These are phyloP conservation scores for Achlya hypogyna DNA, from an alignment of 352 stramenopile genomes.

Conservation along the genomic window DNA sequence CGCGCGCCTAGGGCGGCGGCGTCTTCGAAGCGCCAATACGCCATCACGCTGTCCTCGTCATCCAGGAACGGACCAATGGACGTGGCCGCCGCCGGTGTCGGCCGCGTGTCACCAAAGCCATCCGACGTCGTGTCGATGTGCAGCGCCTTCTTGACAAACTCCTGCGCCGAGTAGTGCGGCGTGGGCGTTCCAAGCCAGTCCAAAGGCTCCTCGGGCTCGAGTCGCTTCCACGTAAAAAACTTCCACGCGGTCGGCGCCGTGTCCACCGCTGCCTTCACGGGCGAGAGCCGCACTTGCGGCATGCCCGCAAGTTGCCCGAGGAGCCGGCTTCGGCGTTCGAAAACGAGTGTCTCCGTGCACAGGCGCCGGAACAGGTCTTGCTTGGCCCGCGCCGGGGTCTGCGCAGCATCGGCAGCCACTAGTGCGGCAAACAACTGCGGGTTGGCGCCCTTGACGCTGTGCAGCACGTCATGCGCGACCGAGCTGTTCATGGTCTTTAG, in stretches of 20 bases:
- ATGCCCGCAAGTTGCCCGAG: slow-evolving; percentile 34
- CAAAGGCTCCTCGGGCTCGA: slow-evolving; percentile 55
- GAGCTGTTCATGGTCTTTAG: slow-evolving; percentile 23
- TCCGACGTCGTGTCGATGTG: neutral
- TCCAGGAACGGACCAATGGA: slow-evolving; percentile 74
- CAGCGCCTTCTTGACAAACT: slow-evolving; percentile 32
- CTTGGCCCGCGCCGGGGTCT: neutral
- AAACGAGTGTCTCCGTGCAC: slow-evolving; percentile 45
- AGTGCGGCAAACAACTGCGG: slow-evolving; percentile 35
- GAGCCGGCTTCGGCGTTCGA: slow-evolving; percentile 60
- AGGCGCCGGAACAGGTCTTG: slow-evolving; percentile 41
- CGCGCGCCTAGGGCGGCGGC: slow-evolving; percentile 23
- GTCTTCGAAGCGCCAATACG: slow-evolving; percentile 84
- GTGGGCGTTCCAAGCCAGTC: slow-evolving; percentile 46
- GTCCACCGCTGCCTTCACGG: neutral
- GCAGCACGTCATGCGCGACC: slow-evolving; percentile 32
- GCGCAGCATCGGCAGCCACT: slow-evolving; percentile 20
- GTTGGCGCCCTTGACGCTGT: slow-evolving; percentile 49
- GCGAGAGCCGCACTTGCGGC: slow-evolving; percentile 25
- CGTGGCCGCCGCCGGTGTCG: slow-evolving; percentile 25
- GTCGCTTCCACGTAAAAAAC: slow-evolving; percentile 45
- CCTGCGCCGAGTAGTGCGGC: slow-evolving; percentile 38
- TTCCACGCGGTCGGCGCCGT: neutral
- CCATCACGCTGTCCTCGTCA: slow-evolving; percentile 74
- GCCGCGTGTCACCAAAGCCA: neutral